These are phyloP conservation scores for Gaeumannomyces tritici DNA, from an alignment of 2,329 filamentous ascomycete species.

Conservation along the genomic window DNA sequence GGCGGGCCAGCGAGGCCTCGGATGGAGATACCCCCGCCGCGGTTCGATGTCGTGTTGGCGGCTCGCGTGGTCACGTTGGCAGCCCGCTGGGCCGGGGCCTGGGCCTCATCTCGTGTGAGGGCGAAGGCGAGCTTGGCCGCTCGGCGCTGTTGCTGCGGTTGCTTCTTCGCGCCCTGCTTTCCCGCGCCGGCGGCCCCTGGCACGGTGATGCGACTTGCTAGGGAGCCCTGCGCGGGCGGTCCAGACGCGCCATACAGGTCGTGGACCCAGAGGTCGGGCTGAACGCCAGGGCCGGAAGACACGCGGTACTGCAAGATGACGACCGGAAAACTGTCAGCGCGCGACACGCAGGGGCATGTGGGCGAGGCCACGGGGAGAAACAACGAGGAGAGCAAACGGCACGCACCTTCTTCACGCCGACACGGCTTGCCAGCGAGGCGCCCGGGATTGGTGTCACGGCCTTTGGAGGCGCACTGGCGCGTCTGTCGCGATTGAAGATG, in stretches of 20 bases:
- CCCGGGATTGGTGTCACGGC: conserved; percentile 21
- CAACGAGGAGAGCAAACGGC: conserved; percentile 5
- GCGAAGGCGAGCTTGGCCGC: conserved; percentile 34
- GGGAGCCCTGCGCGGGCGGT: conserved; percentile 20
- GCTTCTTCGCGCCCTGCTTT: conserved; percentile 8
- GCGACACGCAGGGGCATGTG: conserved; percentile 6
- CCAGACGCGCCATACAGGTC: conserved; percentile 47
- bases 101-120: conserved; percentile 29
- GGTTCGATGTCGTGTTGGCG: conserved; percentile 5
- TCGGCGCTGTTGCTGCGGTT: conserved; percentile 20
- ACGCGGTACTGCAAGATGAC: conserved; percentile 12
- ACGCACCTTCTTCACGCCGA: conserved; percentile 62
- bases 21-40: conserved; percentile 50
- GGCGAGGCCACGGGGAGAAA: not conserved
- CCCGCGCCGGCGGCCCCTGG: conserved; percentile 19
- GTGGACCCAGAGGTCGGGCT: conserved; percentile 59
- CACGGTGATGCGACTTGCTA: conserved; percentile 36
- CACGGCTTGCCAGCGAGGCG: conserved; percentile 59
- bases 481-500: conserved; percentile 57
- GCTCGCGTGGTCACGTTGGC: conserved; percentile 20
- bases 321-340: conserved; percentile 6
- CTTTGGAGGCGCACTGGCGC: conserved; percentile 41
- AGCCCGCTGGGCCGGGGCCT: conserved; percentile 20
- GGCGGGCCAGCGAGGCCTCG: conserved; percentile 65
- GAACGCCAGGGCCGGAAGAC: conserved; percentile 4